Evolutionary conservation across 805 yeast genomes (phyloP).

Genomic region (Priceomyces carsonii): DNA sequence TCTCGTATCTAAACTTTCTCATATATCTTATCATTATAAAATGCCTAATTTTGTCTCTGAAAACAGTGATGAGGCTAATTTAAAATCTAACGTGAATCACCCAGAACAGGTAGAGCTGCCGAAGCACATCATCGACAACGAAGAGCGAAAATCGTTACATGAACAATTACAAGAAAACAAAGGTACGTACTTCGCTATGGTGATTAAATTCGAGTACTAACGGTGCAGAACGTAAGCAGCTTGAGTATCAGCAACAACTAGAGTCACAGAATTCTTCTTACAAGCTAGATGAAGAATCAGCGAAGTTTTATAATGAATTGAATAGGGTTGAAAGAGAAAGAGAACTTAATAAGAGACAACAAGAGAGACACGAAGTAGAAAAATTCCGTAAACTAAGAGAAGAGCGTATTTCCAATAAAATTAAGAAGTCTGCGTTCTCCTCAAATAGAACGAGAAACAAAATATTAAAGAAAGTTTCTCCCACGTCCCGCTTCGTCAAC

Average conservation of each 20-base stretch:
- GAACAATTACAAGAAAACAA: constrained; percentile 44
- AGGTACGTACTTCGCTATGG: constrained; percentile 26
- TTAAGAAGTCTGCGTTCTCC: too few relatives aligned
- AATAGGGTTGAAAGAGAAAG: constrained; percentile 17
- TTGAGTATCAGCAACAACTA: constrained; percentile 29
- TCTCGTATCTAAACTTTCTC: too few relatives aligned
- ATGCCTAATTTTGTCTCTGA: constrained; percentile 16
- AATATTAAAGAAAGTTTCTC: not conserved
- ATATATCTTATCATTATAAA: not conserved
- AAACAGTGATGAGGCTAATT: too few relatives aligned
- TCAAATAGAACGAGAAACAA: constrained; percentile 4
- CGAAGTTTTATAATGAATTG: constrained; percentile 33
- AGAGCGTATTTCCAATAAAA: too few relatives aligned
- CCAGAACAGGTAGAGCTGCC: too few relatives aligned
- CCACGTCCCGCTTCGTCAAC: too few relatives aligned
- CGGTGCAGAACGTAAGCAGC: constrained; percentile 29
- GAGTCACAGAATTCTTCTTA: constrained; percentile 39
- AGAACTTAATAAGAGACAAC: constrained; percentile 18
- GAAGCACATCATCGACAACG: too few relatives aligned
- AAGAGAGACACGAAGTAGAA: constrained; percentile 22
- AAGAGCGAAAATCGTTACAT: constrained; percentile 36
- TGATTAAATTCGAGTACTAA: constrained; percentile 14
- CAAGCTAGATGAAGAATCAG: constrained; percentile 38
- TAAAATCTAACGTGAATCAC: too few relatives aligned
- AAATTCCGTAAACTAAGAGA: constrained; percentile 9